A percentile compares a stretch with the other conserved stretches of the same genome.
Evolutionary conservation across 371 early-diverging fungal genomes (phyloP).

Genomic region (Rhizopus arrhizus): DNA sequence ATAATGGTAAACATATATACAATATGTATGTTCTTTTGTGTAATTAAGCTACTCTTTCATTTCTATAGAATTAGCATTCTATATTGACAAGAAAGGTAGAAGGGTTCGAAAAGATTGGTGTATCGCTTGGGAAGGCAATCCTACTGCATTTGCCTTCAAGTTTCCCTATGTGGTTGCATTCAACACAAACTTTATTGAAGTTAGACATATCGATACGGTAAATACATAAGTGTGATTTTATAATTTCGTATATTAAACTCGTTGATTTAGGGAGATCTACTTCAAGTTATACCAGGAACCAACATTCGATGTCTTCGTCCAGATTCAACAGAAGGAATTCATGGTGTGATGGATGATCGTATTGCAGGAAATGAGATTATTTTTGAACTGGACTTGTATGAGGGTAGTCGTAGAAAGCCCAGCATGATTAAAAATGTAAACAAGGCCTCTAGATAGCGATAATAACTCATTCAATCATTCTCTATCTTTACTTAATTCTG

Average conservation of each 20-base stretch:
- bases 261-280: conserved; percentile 50
- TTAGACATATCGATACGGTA: conserved; percentile 79
- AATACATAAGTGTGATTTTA: background rate
- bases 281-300: conserved; percentile 65
- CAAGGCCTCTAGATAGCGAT: background rate
- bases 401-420: conserved; percentile 22
- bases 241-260: background rate
- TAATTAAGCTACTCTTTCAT: background rate
- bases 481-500: background rate
- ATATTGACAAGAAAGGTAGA: conserved; percentile 86
- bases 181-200: conserved; percentile 84
- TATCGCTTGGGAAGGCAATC: conserved; percentile 77
- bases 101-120: conserved; percentile 73
- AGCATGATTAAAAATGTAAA: conserved; percentile 28
- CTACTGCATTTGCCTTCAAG: conserved; percentile 71
- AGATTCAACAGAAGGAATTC: conserved; percentile 54
- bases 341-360: conserved; percentile 60
- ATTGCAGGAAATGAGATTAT: conserved; percentile 38
- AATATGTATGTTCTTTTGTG: background rate
- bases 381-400: conserved; percentile 42
- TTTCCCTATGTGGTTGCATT: conserved; percentile 89
- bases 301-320: conserved; percentile 63
- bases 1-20: conserved; percentile 57
- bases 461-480: background rate
- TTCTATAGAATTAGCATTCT: conserved; percentile 80